Evolutionary conservation across 2,329 filamentous ascomycete species (phyloP), one percentile per base, ranked within the genome.

Genomic region (Ambrosiella xylebori): DNA sequence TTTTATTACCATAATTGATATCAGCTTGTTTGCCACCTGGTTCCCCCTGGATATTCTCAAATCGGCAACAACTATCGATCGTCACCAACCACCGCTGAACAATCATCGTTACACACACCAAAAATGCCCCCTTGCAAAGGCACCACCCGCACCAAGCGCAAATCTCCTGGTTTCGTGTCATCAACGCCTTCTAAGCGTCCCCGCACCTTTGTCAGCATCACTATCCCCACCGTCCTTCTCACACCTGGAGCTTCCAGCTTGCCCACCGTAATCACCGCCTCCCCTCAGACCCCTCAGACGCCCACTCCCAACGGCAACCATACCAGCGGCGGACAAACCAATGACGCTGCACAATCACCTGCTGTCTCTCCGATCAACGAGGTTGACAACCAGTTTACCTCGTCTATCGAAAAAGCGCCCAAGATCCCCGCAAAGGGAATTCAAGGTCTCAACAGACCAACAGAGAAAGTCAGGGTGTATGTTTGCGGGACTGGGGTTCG

Each of bases 401-500:
- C 27, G 27, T 27, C 27, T 27, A 3, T 27, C 27, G 27, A 27
- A 27, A 3, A 27, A 15, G 5, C 15, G 9, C 47, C 47, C 19
- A 27, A 51, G 27, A 19, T n/a, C 17, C 47, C 44, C 11, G 44
- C n/a, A 8, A 13, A 15, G 9, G 44, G 44, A 2, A 8, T 47
- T 15, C 9, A 47, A 47, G 44, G 44, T 7, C 19, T 35, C 7
- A 19, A 8, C 9, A 11, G 17, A 9, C 47, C 47, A 51, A 9
- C 47, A 2, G 8, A 27, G 13, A 39, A 8, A 40, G 27, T 40
- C n/a, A 19, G 83, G 63, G 73, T 84, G 56, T 84, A 77, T 64
- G 79, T 84, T 51, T 57, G 80, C 63, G 82, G 82, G 40, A 79
- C 82, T 65, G 81, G 80, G 44, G 75, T 76, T 64, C 76, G 76